These are phyloP conservation scores for Immersiporthe knoxdaviesiana DNA, from an alignment of 2,329 filamentous ascomycete species.

Conservation along the genomic window DNA sequence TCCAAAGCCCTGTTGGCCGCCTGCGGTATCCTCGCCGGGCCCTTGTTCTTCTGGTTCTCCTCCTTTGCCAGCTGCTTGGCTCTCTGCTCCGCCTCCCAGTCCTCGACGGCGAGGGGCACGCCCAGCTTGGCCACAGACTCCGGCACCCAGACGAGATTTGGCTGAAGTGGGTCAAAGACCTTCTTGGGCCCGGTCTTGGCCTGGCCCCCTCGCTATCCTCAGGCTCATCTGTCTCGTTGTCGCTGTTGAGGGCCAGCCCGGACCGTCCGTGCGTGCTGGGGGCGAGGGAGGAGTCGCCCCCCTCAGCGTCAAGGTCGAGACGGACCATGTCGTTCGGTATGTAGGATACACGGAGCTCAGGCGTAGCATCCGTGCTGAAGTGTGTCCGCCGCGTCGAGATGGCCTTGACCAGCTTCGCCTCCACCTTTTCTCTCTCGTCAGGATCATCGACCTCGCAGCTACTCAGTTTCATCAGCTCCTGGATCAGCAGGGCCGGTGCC, in stretches of 20 bases:
- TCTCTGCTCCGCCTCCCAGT: conserved; percentile 58
- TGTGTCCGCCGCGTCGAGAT: conserved; percentile 73
- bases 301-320: conserved; percentile 74
- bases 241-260: conserved; percentile 64
- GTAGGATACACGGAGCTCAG: conserved; percentile 80
- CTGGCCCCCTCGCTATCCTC: conserved; percentile 33
- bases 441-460: conserved; percentile 32
- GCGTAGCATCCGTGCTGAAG: conserved; percentile 71
- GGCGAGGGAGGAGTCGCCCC: conserved; percentile 67
- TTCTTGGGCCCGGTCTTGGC: conserved; percentile 38
- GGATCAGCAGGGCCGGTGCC: conserved; percentile 73
- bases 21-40: conserved; percentile 20
- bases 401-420: conserved; percentile 58
- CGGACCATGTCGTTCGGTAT: conserved; percentile 76
- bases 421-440: conserved; percentile 48
- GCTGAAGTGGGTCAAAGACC: conserved; percentile 66
- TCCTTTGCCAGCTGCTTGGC: conserved; percentile 36
- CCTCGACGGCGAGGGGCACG: conserved; percentile 65
- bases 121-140: conserved; percentile 66
- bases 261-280: conserved; percentile 48
- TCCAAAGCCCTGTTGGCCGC: conserved; percentile 30
- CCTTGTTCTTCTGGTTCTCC: conserved; percentile 21
- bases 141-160: conserved; percentile 71
- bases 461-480: conserved; percentile 51
- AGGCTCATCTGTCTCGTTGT: conserved; percentile 62